phyloP scores from a whole-genome alignment of 1,284 basidiomycete species.

The Ganoderma lucidum region DNA sequence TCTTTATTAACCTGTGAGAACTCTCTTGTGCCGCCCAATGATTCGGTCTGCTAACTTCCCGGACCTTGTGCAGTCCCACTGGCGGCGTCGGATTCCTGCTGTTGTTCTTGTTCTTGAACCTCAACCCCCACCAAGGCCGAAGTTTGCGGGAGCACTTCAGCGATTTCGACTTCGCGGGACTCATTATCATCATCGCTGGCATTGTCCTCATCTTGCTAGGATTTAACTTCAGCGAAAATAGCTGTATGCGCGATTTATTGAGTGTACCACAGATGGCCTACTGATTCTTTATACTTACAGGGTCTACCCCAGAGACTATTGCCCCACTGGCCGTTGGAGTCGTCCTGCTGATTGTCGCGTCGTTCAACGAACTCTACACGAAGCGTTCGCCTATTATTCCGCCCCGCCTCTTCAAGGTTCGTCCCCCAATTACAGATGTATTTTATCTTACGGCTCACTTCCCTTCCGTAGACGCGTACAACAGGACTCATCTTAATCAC shows the following conservation, averaged over 20 bases:
- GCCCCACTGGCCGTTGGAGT: constrained; percentile 76
- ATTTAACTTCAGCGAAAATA: constrained; percentile 78
- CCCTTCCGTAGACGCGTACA: constrained; percentile 8
- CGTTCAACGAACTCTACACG: constrained; percentile 75
- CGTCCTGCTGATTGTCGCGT: constrained; percentile 61
- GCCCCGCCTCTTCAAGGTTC: constrained; percentile 77
- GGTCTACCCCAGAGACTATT: constrained; percentile 66
- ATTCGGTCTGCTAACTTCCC: constrained; percentile 3
- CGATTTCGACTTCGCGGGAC: constrained; percentile 83
- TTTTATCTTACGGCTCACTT: background rate
- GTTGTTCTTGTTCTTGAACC: constrained; percentile 83
- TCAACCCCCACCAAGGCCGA: constrained; percentile 76
- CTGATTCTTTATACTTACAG: constrained; percentile 22
- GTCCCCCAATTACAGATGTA: background rate
- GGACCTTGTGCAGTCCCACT: constrained; percentile 60
- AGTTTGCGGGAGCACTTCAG: constrained; percentile 63
- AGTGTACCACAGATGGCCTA: background rate
- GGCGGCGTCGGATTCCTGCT: constrained; percentile 76
- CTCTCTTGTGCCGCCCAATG: background rate
- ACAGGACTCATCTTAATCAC: constrained; percentile 44
- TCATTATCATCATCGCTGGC: constrained; percentile 74
- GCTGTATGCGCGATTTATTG: constrained; percentile 52
- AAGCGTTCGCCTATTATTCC: constrained; percentile 84
- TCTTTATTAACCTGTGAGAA: constrained; percentile 77
- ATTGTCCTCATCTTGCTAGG: constrained; percentile 84